Conservation (phyloP, 176 grass and related monocot genomes). For the Triticum monococcum region DNA sequence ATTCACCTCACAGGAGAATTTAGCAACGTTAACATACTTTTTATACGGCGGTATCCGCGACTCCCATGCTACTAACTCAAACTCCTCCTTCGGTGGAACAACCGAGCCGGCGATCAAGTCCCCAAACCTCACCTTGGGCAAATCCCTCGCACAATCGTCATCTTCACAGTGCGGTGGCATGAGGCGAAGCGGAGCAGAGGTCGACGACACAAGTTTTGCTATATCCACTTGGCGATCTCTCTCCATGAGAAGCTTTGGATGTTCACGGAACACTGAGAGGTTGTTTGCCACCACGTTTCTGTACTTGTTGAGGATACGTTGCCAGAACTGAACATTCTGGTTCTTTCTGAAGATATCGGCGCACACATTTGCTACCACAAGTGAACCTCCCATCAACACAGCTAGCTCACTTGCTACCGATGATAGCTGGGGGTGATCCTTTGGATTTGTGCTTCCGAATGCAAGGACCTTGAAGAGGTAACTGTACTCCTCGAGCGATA, state of each 20-base stretch:
- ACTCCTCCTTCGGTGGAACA: conserved; percentile 10
- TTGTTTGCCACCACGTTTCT: background rate
- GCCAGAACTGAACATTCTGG: conserved; percentile 11
- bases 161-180: conserved; percentile 6
- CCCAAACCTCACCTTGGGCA: conserved; percentile 31
- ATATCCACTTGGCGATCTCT: background rate
- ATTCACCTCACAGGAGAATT: background rate
- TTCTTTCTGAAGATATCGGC: conserved; percentile 22
- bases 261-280: background rate
- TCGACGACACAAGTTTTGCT: background rate
- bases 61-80: conserved; percentile 29
- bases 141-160: background rate
- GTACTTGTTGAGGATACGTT: background rate
- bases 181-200: background rate
- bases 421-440: conserved; percentile 22
- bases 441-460: conserved; percentile 23
- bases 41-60: conserved; percentile 13
- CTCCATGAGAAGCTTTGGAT: conserved; percentile 28
- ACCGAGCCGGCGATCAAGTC: conserved; percentile 15
- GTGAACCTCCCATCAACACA: background rate
- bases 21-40: background rate
- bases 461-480: conserved; percentile 38
- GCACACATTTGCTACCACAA: background rate
- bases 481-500: conserved; percentile 15
- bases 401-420: background rate